Base-by-base conservation (phyloP, 495 filamentous ascomycete genomes). In the Daldinia decipiens region DNA sequence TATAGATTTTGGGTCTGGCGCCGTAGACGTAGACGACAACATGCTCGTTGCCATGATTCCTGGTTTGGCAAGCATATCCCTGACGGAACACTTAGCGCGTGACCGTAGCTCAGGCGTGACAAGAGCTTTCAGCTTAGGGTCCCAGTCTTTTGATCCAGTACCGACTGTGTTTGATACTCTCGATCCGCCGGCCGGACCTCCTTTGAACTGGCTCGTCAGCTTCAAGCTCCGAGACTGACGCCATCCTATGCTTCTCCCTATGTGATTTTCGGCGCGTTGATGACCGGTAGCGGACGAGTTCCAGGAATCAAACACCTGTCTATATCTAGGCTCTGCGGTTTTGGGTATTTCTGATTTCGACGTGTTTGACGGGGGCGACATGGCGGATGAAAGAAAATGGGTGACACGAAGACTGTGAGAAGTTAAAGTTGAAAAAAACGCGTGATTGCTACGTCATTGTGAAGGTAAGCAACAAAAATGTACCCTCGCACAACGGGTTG, bases 251-350 rank as follows among this genome's bases (percentile, higher is more conserved):
- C 87, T 87, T 36, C 82, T 84, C 12, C 83, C 80, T 8, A 89
- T 79, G 13, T 80, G 80, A 59, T 87, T 87, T 38, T 94, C 89
- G 64, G 90, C 88, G 32, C 85, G 83, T 79, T 97, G 93, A 76
- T 97, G 93, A 58, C 94, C 94, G 5, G 92, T 90, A 0, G 90
- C 87, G 15, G 87, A 87, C 21, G 91, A 90, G 79, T 93, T 94
- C 91, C 92, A 97, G 34, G 91, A 82, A 75, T 97, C 93, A 78
- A 92, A 94, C 67, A 78, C 71, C 47, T 80, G 79, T 72, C 84
- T 82, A 70, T 80, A 75, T 29, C 65, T 74, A 11, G 84, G 85
- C 43, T 83, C 69, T 9, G 87, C 83, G 56, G 87, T 86, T 38
- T 60, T 72, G 62, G 79, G 40, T 64, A 75, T 72, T 17, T 77